These are phyloP conservation scores for Lignosus rhinocerotis DNA, from an alignment of 1,284 basidiomycete species.

Conservation along the genomic window DNA sequence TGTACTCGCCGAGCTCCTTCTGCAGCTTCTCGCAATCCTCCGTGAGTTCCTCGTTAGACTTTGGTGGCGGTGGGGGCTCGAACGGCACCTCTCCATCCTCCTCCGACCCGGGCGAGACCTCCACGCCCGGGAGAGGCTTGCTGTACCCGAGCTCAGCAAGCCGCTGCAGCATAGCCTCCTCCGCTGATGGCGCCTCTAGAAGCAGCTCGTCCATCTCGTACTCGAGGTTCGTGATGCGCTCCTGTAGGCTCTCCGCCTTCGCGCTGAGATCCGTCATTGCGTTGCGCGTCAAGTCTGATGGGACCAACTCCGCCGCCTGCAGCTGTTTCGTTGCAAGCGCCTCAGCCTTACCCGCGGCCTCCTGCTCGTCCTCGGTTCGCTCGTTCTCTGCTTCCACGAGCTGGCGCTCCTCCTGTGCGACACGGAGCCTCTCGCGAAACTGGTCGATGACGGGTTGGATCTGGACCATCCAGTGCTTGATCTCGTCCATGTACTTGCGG, in stretches of 20 bases:
- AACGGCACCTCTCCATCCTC: conserved; percentile 17
- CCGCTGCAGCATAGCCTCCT: neutral
- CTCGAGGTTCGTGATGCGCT: conserved; percentile 17
- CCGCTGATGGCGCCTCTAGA: neutral
- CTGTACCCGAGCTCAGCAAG: conserved; percentile 10
- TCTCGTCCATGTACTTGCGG: neutral
- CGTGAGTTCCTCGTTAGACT: conserved; percentile 11
- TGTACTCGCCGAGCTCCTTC: neutral
- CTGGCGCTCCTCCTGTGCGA: neutral
- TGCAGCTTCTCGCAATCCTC: conserved; percentile 10
- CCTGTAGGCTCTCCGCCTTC: conserved; percentile 2
- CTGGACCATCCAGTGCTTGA: conserved; percentile 5
- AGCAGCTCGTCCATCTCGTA: conserved; percentile 7
- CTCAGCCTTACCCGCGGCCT: conserved; percentile 7
- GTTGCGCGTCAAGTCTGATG: conserved; percentile 1
- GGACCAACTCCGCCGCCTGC: neutral
- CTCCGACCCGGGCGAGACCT: neutral
- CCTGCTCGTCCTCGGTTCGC: conserved; percentile 4
- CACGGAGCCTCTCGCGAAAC: neutral
- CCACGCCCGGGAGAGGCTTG: neutral
- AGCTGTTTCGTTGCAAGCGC: neutral
- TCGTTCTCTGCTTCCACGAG: neutral
- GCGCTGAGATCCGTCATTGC: neutral
- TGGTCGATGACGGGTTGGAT: conserved; percentile 6
- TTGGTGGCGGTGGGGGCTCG: conserved; percentile 1